Conservation (phyloP, 768 basidiomycete genomes). For the Kwoniella bestiolae region DNA sequence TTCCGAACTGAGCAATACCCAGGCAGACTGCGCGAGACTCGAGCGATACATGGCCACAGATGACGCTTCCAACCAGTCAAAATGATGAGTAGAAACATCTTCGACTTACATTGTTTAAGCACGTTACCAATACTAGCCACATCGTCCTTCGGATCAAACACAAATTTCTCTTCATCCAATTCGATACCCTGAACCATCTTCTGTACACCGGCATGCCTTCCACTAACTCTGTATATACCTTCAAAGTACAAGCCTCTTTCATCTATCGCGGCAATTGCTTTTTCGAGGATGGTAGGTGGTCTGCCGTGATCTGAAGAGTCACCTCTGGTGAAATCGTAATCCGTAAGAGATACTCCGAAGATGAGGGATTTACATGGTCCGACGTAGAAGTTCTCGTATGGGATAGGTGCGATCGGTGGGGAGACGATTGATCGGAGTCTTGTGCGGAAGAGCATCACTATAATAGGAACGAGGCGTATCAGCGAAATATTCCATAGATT, state of each 20-base stretch:
- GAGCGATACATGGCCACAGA: too few species aligned
- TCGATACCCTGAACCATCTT: constrained; percentile 84
- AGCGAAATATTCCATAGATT: not conserved
- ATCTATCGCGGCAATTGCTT: constrained; percentile 83
- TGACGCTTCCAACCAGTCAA: too few species aligned
- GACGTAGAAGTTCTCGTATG: constrained; percentile 61
- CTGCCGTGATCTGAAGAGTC: constrained; percentile 66
- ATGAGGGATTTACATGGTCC: constrained; percentile 86
- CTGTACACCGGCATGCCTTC: constrained; percentile 77
- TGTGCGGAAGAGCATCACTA: constrained; percentile 42
- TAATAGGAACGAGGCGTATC: not conserved
- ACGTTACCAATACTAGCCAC: constrained; percentile 81
- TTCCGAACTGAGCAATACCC: not conserved
- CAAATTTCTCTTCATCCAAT: constrained; percentile 74
- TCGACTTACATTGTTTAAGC: constrained; percentile 64
- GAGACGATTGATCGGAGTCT: constrained; percentile 25
- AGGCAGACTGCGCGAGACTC: not conserved
- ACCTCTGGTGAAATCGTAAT: constrained; percentile 82
- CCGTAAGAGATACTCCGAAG: constrained; percentile 83
- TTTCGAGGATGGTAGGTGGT: constrained; percentile 73
- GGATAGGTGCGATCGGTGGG: constrained; percentile 37
- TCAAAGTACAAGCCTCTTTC: constrained; percentile 62
- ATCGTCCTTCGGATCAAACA: constrained; percentile 76
- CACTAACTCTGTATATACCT: constrained; percentile 56
- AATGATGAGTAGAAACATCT: not conserved